Evolutionary conservation across 2,329 filamentous ascomycete species (phyloP).

Genomic region (Colletotrichum gigasporum): DNA sequence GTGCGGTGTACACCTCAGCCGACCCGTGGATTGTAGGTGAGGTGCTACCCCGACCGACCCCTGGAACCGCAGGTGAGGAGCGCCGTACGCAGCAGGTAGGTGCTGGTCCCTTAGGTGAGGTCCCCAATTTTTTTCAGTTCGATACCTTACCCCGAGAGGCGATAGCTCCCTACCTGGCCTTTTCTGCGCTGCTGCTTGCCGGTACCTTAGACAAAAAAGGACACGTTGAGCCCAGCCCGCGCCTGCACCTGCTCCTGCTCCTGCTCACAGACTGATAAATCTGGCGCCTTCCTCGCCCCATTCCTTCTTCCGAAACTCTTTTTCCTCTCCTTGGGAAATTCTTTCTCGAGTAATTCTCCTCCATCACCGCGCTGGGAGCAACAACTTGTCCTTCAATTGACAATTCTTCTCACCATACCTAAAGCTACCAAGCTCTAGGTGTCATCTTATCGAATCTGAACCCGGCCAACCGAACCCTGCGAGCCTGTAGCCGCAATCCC

Average conservation of each 20-base stretch:
- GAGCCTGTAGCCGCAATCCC: not conserved
- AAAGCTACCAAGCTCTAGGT: slow-evolving; percentile 22
- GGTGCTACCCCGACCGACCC: slow-evolving; percentile 12
- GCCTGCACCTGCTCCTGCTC: slow-evolving; percentile 5
- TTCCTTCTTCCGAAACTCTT: slow-evolving; percentile 30
- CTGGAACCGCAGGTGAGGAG: not conserved
- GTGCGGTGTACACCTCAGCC: not conserved
- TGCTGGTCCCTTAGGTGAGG: slow-evolving; percentile 1
- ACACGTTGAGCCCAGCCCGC: slow-evolving; percentile 34
- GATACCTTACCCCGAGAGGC: slow-evolving; percentile 10
- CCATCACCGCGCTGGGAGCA: slow-evolving; percentile 21
- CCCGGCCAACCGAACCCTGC: not conserved
- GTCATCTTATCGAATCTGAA: not conserved
- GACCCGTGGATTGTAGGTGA: not conserved
- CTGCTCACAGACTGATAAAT: slow-evolving; percentile 33
- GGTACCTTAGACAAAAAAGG: slow-evolving; percentile 31
- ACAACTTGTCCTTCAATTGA: slow-evolving; percentile 27
- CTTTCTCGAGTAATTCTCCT: slow-evolving; percentile 17
- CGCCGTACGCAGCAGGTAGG: slow-evolving; percentile 7
- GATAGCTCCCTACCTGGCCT: slow-evolving; percentile 29
- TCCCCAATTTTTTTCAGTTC: slow-evolving; percentile 11
- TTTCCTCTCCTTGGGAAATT: slow-evolving; percentile 29
- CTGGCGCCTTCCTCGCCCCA: slow-evolving; percentile 29
- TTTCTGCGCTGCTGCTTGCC: slow-evolving; percentile 11
- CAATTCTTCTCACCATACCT: slow-evolving; percentile 18